phyloP scores from a whole-genome alignment of 2,329 filamentous ascomycete species.

The Colletotrichum spaethianum region DNA sequence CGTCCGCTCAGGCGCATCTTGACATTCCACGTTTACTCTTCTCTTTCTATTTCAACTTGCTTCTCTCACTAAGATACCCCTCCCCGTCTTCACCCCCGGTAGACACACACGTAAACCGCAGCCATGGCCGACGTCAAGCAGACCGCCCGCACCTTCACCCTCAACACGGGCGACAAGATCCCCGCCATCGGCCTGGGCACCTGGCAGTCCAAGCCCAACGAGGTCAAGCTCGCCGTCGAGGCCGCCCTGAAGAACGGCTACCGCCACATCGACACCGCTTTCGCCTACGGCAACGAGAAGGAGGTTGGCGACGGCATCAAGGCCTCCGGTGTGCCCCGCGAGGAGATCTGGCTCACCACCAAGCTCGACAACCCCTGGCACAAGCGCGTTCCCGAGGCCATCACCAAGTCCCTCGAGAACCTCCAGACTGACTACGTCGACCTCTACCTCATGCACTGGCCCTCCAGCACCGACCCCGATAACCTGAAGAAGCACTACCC shows the following conservation, averaged over 20 bases:
- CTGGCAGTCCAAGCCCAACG: slow-evolving; percentile 80
- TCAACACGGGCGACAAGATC: slow-evolving; percentile 85
- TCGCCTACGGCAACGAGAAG: slow-evolving; percentile 83
- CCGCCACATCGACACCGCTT: slow-evolving; percentile 82
- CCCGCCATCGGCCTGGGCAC: slow-evolving; percentile 83
- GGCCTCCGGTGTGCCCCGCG: slow-evolving; percentile 74
- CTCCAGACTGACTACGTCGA: slow-evolving; percentile 77
- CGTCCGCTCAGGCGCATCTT: background rate
- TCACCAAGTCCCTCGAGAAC: slow-evolving; percentile 72
- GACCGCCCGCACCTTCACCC: slow-evolving; percentile 69
- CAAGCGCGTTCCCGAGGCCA: slow-evolving; percentile 74
- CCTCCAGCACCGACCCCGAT: slow-evolving; percentile 72
- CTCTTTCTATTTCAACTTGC: slow-evolving; percentile 2
- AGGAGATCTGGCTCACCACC: slow-evolving; percentile 80
- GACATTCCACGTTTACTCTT: slow-evolving; percentile 3
- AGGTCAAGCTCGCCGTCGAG: slow-evolving; percentile 80
- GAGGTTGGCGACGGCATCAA: slow-evolving; percentile 78
- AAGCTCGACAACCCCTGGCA: slow-evolving; percentile 89
- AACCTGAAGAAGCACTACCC: slow-evolving; percentile 77
- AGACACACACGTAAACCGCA: background rate
- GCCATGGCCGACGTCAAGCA: slow-evolving; percentile 39
- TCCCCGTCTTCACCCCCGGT: background rate
- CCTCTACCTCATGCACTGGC: slow-evolving; percentile 82
- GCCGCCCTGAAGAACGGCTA: slow-evolving; percentile 78
- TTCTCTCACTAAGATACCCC: slow-evolving; percentile 16